Conservation (phyloP, 169 alveolate genomes). For the Plasmodium yoelii region DNA sequence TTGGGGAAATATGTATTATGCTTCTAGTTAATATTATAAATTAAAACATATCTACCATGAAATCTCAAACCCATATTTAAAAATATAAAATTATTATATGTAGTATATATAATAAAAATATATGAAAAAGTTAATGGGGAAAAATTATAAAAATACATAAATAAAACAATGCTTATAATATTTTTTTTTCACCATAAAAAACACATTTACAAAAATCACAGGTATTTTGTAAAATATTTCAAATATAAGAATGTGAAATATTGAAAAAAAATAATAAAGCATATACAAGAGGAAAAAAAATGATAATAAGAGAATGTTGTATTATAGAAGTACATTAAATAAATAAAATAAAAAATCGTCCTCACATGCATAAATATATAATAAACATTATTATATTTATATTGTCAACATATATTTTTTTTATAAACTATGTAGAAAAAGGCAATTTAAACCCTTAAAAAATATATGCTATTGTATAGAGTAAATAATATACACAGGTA, state of each 20-base stretch:
- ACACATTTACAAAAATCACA: constrained; percentile 24
- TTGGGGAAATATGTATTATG: constrained; percentile 9
- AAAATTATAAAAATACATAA: not conserved
- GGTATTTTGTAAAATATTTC: constrained; percentile 43
- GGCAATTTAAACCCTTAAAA: not conserved
- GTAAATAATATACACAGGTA: not conserved
- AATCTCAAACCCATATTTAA: constrained; percentile 2
- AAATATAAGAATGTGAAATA: constrained; percentile 21
- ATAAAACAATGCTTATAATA: not conserved
- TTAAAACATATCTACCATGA: constrained; percentile 15
- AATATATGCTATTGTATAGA: not conserved
- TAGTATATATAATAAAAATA: constrained; percentile 6
- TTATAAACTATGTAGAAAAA: not conserved
- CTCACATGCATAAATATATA: not conserved
- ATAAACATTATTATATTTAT: too few relatives aligned
- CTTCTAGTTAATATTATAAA: constrained; percentile 17
- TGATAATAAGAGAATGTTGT: constrained; percentile 6
- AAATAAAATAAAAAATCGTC: not conserved
- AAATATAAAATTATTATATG: not conserved
- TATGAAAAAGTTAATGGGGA: constrained; percentile 1
- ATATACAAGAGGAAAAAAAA: constrained; percentile 22
- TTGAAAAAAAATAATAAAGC: constrained; percentile 13
- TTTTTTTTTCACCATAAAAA: constrained; percentile 32
- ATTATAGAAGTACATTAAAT: constrained; percentile 27
- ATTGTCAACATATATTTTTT: too few relatives aligned